Evolutionary conservation across 192 early-diverging fungal genomes (phyloP).

Genomic region (Coemansia brasiliensis): DNA sequence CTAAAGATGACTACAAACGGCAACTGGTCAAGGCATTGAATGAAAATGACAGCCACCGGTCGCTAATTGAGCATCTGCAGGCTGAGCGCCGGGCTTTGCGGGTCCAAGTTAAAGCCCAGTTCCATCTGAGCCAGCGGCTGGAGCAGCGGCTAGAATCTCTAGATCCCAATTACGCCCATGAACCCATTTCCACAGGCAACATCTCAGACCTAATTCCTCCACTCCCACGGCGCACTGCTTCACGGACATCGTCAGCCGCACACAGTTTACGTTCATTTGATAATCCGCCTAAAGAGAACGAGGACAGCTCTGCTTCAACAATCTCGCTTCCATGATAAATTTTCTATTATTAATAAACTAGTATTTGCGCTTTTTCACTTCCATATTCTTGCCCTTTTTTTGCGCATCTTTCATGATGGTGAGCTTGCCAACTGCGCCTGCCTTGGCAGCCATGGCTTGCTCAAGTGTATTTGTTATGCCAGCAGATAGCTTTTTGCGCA

Average conservation of each 20-base stretch:
- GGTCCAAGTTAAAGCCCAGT: conserved; percentile 50
- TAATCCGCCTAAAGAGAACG: not conserved
- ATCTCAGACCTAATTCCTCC: not conserved
- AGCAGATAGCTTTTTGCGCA: conserved; percentile 45
- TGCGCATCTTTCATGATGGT: conserved; percentile 66
- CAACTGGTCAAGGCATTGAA: conserved; percentile 34
- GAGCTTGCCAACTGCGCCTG: conserved; percentile 67
- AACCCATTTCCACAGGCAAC: conserved; percentile 3
- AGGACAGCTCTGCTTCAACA: not conserved
- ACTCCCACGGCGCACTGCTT: not conserved
- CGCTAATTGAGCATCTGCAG: conserved; percentile 32
- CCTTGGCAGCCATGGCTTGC: conserved; percentile 65
- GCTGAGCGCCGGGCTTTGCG: conserved; percentile 42
- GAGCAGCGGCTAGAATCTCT: conserved; percentile 43
- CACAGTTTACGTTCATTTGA: conserved; percentile 42
- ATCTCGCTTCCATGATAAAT: not conserved
- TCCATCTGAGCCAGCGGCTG: conserved; percentile 49
- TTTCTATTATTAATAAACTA: conserved; percentile 5
- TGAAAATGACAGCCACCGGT: conserved; percentile 35
- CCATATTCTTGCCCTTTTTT: conserved; percentile 55
- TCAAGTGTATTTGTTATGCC: conserved; percentile 41
- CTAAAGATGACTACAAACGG: conserved; percentile 55
- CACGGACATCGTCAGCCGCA: conserved; percentile 36
- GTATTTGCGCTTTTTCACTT: conserved; percentile 51
- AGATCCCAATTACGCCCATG: conserved; percentile 19